Base-by-base conservation (phyloP, 1,284 basidiomycete genomes). In the Pholiota adiposa region DNA sequence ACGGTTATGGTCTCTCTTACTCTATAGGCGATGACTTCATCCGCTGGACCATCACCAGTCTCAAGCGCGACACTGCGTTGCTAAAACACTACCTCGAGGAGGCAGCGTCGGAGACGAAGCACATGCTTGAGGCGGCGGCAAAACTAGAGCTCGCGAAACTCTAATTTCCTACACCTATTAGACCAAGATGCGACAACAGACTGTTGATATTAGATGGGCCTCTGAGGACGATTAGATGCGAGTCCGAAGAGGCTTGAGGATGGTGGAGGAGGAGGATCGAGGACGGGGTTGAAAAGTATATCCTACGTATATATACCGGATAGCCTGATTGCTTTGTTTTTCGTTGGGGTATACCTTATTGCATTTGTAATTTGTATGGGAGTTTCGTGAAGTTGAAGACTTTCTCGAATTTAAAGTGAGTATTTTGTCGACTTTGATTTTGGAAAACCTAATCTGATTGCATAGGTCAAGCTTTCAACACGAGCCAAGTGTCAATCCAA, bases 1-100 rank as follows among this genome's bases (percentile, higher is more conserved):
- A 98, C 67, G 97, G 97, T 14, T 99, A 94, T 71, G 97, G 97
- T 9, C 78, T 98, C 40, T 89, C 94, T 36, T 99, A 99, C 76
- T 85, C 93, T 2, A 97, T 99, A 72, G 94, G 91, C 57, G 89
- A 94, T 65, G 77, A 90, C 61, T 89, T 91, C 68, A 86, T 99
- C 63, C 89, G 94, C 58, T 98, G 97, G 91, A 95, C 94, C 49
- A 90, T 98, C 67, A 98, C 96, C 55, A 92, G 89, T 59, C 75
- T 88, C 71, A 93, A 90, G 75, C 75, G 81, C 58, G 79, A 85
- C 33, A 85, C 87, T 29, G 86, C 81, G 8, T 79, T 83, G 69
- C 76, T 96, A 65, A 86, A 84, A 67, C 83, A 91, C 68, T 92
- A 87, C 66, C 76, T 97, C 25, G 85, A 83, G 0, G 89, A 92